Conservation (phyloP, 176 grass and related monocot genomes). For the Ensete glaucum region DNA sequence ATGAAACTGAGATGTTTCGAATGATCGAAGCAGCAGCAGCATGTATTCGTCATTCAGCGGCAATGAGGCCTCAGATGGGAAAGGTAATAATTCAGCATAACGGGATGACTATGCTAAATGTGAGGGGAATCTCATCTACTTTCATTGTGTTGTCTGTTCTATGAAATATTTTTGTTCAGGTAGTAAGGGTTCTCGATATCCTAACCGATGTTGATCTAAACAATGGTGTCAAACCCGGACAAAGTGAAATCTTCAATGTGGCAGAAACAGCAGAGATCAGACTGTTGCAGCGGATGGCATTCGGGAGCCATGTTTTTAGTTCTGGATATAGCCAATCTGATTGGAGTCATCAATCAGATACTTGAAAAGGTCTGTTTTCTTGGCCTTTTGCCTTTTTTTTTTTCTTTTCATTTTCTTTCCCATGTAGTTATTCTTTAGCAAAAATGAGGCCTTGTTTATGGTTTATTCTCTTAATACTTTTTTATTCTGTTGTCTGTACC, state of each 20-base stretch:
- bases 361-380: neutral
- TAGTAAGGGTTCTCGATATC: slow-evolving; percentile 68
- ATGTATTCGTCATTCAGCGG: slow-evolving; percentile 63
- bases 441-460: neutral
- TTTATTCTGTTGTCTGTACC: slow-evolving; percentile 1
- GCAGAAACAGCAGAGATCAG: slow-evolving; percentile 61
- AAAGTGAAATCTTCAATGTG: slow-evolving; percentile 73
- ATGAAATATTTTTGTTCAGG: slow-evolving; percentile 28
- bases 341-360: slow-evolving; percentile 6
- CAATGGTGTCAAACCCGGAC: slow-evolving; percentile 72
- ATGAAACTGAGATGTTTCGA: slow-evolving; percentile 64
- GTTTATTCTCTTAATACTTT: neutral
- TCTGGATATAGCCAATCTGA: slow-evolving; percentile 46
- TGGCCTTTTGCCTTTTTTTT: neutral
- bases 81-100: slow-evolving; percentile 33
- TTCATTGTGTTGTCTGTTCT: neutral
- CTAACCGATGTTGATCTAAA: slow-evolving; percentile 68
- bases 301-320: slow-evolving; percentile 85
- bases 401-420: neutral
- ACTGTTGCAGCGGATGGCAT: slow-evolving; percentile 77
- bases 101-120: neutral
- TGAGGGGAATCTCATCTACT: neutral
- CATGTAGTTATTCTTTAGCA: neutral
- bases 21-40: slow-evolving; percentile 66
- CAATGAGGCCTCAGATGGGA: slow-evolving; percentile 70